Evolutionary conservation across 371 early-diverging fungal genomes (phyloP), one percentile per base, ranked within the genome.

Genomic region (Blakeslea trispora): DNA sequence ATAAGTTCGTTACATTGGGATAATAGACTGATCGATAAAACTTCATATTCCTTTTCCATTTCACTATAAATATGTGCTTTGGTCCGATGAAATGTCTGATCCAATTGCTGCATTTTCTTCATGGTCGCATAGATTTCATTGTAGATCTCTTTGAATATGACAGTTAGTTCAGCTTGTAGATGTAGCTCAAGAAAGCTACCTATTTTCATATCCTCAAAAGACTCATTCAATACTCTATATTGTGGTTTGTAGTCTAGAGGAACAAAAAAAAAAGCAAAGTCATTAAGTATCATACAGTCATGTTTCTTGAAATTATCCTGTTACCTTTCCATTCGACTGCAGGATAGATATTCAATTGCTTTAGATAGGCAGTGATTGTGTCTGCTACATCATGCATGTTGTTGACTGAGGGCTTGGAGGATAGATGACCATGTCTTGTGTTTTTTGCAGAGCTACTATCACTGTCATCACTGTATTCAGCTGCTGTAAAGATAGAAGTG

Each of bases 191-290:
- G 15, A 8, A 40, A 4, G 42, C 18, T 68, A 65, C 64, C 60
- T 48, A 60, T 49, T 48, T 69, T 69, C 35, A 37, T 53, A 23
- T 42, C 41, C 15, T 61, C 52, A 53, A 66, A 72, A 5, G 67
- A 63, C 24, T 69, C 70, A 43, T 68, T 68, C 37, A 75, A 48
- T 56, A 55, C 19, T 47, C 32, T 51, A 48, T 67, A 75, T 9
- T 72, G 68, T 10, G 71, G 65, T 44, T 60, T 68, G 24, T 61
- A 71, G 14, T 67, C 70, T 67, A 57, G 37, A 11, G 17, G 32
- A 11, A 17, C 1, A 22, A 35, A 41, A 15, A 6, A 23, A 22
- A 21, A 39, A 15, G 22, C 14, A 22, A 23, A 15, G 15, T 43
- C 3, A 31, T 17, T n/a, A n/a, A n/a, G n/a, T n/a, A n/a, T n/a